Evolutionary conservation across 108 stramenopile genomes (phyloP), one percentile per base, ranked within the genome.

Genomic region (Cylindrotheca fusiformis): DNA sequence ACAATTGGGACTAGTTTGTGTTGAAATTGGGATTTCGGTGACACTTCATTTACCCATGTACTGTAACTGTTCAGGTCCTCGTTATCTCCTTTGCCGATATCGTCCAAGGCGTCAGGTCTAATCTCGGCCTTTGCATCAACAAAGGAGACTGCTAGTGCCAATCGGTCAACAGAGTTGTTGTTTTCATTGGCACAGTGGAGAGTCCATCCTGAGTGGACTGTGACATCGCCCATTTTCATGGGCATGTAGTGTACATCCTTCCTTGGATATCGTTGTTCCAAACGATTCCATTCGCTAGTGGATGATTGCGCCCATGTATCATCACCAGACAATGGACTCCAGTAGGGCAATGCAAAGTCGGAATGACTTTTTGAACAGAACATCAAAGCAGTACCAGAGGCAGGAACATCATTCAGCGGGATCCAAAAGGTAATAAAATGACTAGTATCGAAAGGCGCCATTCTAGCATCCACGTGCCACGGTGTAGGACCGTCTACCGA

Each of bases 361-460:
- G 69, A 65, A 52, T 94, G 93, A 49, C 79, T 81, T 26, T 82
- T 81, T 24, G 84, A 79, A 24, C 81, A 86, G 65, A 91, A 94
- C 0, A 82, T 33, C 17, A 90, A 68, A 17, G 74, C 93, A 24
- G 84, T 86, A 4, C 84, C 87, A 52, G 68, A 65, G 0, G 23
- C 18, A 32, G 86, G 83, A 21, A 94, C 72, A 5, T 63, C 52
- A 21, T 87, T 79, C 22, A 94, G 55, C 27, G 87, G 87, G 6
- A 94, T 90, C 93, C 93, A 94, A 63, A 94, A 90, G 4, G 93
- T 87, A 6, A 94, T 75, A 81, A 94, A 81, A 41, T 86, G 72
- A 4, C 78, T 72, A 8, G 93, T 89, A 48, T 94, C 93, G 65
- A 94, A 94, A 12, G 78, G 93, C 2, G 93, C 82, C 93, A 94